Evolutionary conservation across 768 basidiomycete genomes (phyloP).

Genomic region (Fomitopsis pulvina): DNA sequence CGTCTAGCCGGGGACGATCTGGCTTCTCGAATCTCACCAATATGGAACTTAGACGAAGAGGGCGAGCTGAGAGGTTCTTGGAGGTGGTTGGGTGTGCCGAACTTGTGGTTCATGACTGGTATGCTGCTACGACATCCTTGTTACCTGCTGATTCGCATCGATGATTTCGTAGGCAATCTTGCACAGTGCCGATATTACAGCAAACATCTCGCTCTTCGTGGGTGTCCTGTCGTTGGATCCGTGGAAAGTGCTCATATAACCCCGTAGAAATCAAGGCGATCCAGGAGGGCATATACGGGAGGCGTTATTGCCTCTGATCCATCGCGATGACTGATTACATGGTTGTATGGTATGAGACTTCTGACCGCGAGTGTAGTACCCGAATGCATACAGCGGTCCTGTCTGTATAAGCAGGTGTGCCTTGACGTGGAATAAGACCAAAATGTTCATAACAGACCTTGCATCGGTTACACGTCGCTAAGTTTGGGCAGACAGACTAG

Average conservation of each 20-base stretch:
- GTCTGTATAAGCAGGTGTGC: no score
- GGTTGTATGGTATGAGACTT: no score
- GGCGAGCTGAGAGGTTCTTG: constrained; percentile 45
- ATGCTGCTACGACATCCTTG: no score
- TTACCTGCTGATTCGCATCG: neutral
- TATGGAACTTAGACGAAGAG: constrained; percentile 63
- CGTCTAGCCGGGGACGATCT: constrained; percentile 42
- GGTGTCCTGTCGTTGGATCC: constrained; percentile 23
- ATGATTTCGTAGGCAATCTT: constrained; percentile 38
- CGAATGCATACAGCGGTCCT: no score
- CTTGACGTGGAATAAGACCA: no score
- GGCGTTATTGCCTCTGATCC: neutral
- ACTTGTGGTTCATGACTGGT: constrained; percentile 59
- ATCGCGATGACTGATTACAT: no score
- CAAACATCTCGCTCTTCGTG: constrained; percentile 58
- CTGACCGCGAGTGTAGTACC: no score
- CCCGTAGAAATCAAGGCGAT: constrained; percentile 66
- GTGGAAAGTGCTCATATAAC: neutral
- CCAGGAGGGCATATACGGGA: no score
- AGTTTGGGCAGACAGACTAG: no score
- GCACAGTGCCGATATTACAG: constrained; percentile 60
- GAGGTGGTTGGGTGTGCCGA: constrained; percentile 44
- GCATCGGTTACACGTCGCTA: no score
- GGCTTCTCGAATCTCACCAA: constrained; percentile 37
- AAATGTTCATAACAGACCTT: no score